These are phyloP conservation scores for Tetrapisispora namnaoensis DNA, from an alignment of 805 yeast species.

Conservation along the genomic window DNA sequence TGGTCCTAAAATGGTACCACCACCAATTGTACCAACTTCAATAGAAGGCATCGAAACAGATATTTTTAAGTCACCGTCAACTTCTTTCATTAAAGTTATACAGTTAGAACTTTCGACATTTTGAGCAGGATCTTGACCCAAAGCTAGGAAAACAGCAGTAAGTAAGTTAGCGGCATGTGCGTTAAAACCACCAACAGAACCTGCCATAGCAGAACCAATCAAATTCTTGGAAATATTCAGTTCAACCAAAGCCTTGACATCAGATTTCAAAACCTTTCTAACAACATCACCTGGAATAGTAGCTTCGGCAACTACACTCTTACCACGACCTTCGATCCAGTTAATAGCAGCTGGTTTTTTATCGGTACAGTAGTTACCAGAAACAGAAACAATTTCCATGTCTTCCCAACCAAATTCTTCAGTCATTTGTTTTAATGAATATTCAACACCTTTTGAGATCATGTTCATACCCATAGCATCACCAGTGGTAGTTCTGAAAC, in stretches of 20 bases:
- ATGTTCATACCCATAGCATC: constrained; percentile 99
- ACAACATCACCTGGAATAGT: constrained; percentile 77
- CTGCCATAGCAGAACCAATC: constrained; percentile 97
- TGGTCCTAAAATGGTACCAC: constrained; percentile 96
- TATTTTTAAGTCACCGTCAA: constrained; percentile 71
- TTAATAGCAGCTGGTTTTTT: constrained; percentile 96
- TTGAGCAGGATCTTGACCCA: constrained; percentile 99
- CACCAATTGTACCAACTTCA: constrained; percentile 98
- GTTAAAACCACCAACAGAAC: constrained; percentile 94
- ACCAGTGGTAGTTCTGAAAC: constrained; percentile 98
- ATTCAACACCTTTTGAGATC: constrained; percentile 97
- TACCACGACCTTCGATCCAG: constrained; percentile 99
- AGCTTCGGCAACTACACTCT: constrained; percentile 94
- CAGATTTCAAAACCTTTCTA: constrained; percentile 73
- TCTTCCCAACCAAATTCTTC: constrained; percentile 88
- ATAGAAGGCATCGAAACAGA: constrained; percentile 99
- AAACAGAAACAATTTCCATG: constrained; percentile 84
- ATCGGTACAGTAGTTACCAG: constrained; percentile 97
- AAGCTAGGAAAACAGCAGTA: constrained; percentile 87
- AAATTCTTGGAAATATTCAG: constrained; percentile 82
- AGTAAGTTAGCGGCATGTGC: constrained; percentile 97
- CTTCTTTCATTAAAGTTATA: constrained; percentile 87
- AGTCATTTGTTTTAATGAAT: constrained; percentile 71
- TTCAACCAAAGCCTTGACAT: constrained; percentile 85
- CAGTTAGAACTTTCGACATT: constrained; percentile 96